Conservation (phyloP, 257 asterid species). For the Solanum pinnatisectum region DNA sequence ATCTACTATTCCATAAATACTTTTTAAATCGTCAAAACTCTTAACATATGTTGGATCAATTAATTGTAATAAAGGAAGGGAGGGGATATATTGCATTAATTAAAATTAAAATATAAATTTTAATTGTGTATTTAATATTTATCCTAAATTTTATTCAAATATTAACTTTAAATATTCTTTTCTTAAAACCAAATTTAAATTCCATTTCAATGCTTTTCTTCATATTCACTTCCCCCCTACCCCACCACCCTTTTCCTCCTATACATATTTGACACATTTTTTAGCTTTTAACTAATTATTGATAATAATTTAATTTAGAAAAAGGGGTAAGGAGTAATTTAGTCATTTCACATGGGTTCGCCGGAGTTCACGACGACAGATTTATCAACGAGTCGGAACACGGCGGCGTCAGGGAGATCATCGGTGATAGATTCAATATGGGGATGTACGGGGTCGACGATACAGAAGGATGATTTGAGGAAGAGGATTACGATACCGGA, state of each 20-base stretch:
- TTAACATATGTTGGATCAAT: background rate
- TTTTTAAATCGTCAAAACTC: background rate
- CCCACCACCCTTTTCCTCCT: background rate
- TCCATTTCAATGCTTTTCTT: background rate
- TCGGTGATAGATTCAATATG: slow-evolving; percentile 60
- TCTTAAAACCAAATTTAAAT: background rate
- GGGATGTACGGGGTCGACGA: slow-evolving; percentile 61
- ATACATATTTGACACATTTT: background rate
- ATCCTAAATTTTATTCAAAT: background rate
- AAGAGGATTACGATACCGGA: slow-evolving; percentile 60
- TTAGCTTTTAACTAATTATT: background rate
- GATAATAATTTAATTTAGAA: background rate
- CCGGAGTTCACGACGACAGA: slow-evolving; percentile 8
- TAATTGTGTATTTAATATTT: background rate
- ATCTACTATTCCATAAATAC: background rate
- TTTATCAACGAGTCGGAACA: background rate
- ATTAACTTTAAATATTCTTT: background rate
- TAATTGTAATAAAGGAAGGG: no score
- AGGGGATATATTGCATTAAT: background rate
- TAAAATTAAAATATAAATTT: background rate
- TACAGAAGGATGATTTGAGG: slow-evolving; percentile 60
- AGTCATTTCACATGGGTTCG: slow-evolving; percentile 19
- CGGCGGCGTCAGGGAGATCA: slow-evolving; percentile 1
- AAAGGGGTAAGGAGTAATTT: background rate
- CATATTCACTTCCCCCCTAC: background rate